A percentile compares a stretch with the other conserved stretches of the same genome.
These are phyloP conservation scores for Phytophthora europaea DNA, from an alignment of 352 stramenopile genomes.

Conservation along the genomic window DNA sequence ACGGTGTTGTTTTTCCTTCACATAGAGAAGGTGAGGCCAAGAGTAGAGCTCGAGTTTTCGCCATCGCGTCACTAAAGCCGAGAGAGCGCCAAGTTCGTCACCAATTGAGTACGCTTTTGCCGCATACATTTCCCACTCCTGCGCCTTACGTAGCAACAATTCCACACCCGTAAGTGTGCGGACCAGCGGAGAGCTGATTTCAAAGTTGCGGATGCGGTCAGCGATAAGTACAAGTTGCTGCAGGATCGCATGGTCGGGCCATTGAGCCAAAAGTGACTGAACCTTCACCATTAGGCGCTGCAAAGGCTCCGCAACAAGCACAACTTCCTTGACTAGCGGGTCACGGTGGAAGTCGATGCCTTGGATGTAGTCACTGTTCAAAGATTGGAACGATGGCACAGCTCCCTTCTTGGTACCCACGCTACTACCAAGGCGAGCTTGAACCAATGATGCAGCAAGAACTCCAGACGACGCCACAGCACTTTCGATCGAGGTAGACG, in stretches of 20 bases:
- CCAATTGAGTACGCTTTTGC: conserved; percentile 93
- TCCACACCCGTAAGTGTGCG: conserved; percentile 97
- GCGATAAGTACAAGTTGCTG: conserved; percentile 95
- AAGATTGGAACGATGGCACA: conserved; percentile 64
- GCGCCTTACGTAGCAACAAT: conserved; percentile 95
- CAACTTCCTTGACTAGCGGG: conserved; percentile 93
- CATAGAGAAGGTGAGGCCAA: conserved; percentile 96
- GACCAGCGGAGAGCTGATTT: conserved; percentile 85
- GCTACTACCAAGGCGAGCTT: conserved; percentile 67
- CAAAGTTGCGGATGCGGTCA: conserved; percentile 89
- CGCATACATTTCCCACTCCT: conserved; percentile 99
- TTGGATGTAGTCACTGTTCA: conserved; percentile 81
- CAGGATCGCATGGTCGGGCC: conserved; percentile 97
- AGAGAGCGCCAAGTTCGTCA: conserved; percentile 93
- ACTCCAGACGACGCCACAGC: conserved; percentile 63
- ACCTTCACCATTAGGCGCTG: conserved; percentile 91
- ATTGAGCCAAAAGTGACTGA: conserved; percentile 93
- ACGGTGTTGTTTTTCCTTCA: conserved; percentile 87
- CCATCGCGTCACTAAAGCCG: conserved; percentile 96
- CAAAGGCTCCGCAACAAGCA: conserved; percentile 91
- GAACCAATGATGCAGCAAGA: conserved; percentile 76
- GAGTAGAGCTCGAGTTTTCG: conserved; percentile 98
- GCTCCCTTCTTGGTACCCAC: conserved; percentile 30
- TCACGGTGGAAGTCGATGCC: conserved; percentile 96
- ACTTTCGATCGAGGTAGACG: conserved; percentile 53